phyloP scores from a whole-genome alignment of 2,329 filamentous ascomycete species.

The Clonostachys rhizophaga region DNA sequence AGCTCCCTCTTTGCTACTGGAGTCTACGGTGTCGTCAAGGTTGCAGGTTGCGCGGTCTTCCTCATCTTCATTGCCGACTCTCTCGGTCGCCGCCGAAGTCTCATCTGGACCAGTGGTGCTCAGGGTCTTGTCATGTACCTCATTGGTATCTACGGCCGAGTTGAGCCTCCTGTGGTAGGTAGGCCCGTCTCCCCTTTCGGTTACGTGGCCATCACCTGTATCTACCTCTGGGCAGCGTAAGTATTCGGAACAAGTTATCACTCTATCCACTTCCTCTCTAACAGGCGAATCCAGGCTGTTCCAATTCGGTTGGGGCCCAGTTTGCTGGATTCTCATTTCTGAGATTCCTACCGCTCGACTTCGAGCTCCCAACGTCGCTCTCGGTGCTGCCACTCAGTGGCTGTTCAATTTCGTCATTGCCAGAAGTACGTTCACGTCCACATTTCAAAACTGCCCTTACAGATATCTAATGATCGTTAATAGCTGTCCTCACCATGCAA shows the following conservation, averaged over 20 bases:
- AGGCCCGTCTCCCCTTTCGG: conserved; percentile 56
- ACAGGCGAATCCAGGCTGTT: conserved; percentile 42
- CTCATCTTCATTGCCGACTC: conserved; percentile 65
- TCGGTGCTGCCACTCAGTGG: conserved; percentile 68
- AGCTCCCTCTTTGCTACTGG: conserved; percentile 67
- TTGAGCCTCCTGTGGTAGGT: conserved; percentile 50
- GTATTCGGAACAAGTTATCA: conserved; percentile 5
- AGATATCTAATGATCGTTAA: not conserved
- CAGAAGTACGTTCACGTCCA: conserved; percentile 28
- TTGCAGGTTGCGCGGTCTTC: conserved; percentile 58
- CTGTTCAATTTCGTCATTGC: conserved; percentile 72
- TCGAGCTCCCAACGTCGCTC: conserved; percentile 61
- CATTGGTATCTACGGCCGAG: conserved; percentile 66
- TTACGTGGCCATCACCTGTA: conserved; percentile 65
- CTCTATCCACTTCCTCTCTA: not conserved
- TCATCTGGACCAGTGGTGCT: conserved; percentile 61
- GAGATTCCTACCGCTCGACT: conserved; percentile 67
- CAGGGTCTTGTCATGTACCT: conserved; percentile 63
- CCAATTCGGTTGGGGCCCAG: conserved; percentile 67
- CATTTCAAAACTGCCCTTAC: too few relatives aligned
- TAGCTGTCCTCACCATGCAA: conserved; percentile 62
- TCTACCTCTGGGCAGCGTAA: conserved; percentile 63
- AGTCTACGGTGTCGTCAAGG: conserved; percentile 70
- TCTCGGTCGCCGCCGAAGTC: conserved; percentile 55
- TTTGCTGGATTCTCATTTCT: conserved; percentile 66